Evolutionary conservation across 768 basidiomycete species (phyloP).

Genomic region (Xerocomellus amylosporus): DNA sequence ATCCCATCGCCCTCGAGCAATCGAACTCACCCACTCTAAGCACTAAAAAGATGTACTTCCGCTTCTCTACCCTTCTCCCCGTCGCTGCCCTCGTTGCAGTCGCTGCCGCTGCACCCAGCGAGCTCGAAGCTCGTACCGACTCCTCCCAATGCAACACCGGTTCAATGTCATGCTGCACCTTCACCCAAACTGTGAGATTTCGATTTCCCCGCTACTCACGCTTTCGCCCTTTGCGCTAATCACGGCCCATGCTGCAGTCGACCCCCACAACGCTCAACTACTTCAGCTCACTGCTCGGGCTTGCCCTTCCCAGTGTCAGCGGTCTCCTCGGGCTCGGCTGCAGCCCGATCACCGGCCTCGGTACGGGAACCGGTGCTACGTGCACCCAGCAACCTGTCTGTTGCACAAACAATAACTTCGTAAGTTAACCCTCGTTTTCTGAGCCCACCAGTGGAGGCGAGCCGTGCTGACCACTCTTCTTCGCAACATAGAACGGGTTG

Average conservation of each 20-base stretch:
- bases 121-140: neutral
- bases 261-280: neutral
- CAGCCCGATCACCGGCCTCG: neutral
- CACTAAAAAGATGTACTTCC: constrained; percentile 5
- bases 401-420: neutral
- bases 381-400: neutral
- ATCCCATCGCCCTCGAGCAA: neutral
- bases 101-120: neutral
- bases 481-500: too few species aligned
- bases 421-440: neutral
- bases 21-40: neutral
- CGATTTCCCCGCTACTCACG: neutral
- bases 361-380: neutral
- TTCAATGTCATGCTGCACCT: neutral
- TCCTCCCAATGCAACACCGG: neutral
- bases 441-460: too few species aligned
- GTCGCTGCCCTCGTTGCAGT: constrained; percentile 10
- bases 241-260: neutral
- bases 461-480: neutral
- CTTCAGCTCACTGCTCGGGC: neutral
- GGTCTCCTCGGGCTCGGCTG: constrained; percentile 7
- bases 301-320: neutral
- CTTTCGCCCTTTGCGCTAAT: neutral
- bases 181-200: neutral
- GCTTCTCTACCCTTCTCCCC: constrained; percentile 6